Conservation (phyloP, 2,329 filamentous ascomycete genomes). For the Botryosphaeria agaves region DNA sequence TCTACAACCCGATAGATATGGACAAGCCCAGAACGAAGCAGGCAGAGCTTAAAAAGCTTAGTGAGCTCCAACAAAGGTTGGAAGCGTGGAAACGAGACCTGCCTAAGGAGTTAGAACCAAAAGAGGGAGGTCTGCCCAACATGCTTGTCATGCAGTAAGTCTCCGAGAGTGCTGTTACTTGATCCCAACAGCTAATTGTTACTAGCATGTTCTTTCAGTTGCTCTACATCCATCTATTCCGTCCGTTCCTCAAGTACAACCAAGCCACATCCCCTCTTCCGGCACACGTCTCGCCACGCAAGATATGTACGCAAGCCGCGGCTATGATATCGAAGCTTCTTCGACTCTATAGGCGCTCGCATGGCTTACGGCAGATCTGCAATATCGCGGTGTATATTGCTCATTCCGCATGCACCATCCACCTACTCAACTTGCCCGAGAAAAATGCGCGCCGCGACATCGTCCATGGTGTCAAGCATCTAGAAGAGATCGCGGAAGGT, state of each 20-base stretch:
- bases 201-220: conserved; percentile 92
- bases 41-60: conserved; percentile 77
- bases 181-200: conserved; percentile 8
- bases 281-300: conserved; percentile 72
- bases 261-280: conserved; percentile 69
- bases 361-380: conserved; percentile 82
- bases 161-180: neutral
- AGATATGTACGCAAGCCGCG: conserved; percentile 80
- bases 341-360: conserved; percentile 80
- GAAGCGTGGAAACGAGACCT: conserved; percentile 78
- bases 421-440: conserved; percentile 81
- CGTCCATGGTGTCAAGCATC: conserved; percentile 72
- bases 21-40: conserved; percentile 53
- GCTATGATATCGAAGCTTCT: conserved; percentile 85
- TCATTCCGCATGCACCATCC: conserved; percentile 87
- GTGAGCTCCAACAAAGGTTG: conserved; percentile 74
- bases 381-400: conserved; percentile 94
- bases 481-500: conserved; percentile 89
- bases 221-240: conserved; percentile 87
- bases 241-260: conserved; percentile 84
- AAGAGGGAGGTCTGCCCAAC: conserved; percentile 75
- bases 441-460: conserved; percentile 83
- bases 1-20: conserved; percentile 64
- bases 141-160: conserved; percentile 77
- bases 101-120: conserved; percentile 74